phyloP scores from a whole-genome alignment of 2,329 filamentous ascomycete genomes.

The Xylariaceae sp. region DNA sequence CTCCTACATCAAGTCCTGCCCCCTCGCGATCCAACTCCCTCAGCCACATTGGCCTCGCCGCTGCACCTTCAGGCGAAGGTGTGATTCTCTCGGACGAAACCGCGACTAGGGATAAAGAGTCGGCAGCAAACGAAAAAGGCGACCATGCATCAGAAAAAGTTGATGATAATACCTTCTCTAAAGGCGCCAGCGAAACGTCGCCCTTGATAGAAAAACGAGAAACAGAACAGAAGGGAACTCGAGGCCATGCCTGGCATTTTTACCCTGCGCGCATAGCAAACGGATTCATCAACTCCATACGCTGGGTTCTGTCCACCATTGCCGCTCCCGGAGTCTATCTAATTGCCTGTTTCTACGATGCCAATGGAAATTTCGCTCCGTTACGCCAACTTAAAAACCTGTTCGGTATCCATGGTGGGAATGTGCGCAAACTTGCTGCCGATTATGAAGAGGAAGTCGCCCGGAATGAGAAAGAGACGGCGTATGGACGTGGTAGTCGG shows the following conservation, averaged over 20 bases:
- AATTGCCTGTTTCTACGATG: constrained; percentile 82
- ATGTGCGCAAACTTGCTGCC: constrained; percentile 57
- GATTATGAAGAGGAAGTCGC: constrained; percentile 44
- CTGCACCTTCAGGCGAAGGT: constrained; percentile 49
- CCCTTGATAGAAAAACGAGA: constrained; percentile 62
- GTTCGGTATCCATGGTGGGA: constrained; percentile 54
- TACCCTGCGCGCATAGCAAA: constrained; percentile 74
- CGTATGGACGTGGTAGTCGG: constrained; percentile 36
- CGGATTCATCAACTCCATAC: constrained; percentile 76
- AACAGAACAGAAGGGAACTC: constrained; percentile 43
- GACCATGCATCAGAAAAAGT: constrained; percentile 46
- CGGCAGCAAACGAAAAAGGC: constrained; percentile 44
- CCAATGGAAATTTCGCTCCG: constrained; percentile 80
- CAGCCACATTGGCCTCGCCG: constrained; percentile 57
- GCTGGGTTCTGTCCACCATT: constrained; percentile 79
- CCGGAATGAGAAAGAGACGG: constrained; percentile 42
- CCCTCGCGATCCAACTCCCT: constrained; percentile 68
- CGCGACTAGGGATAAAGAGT: constrained; percentile 36
- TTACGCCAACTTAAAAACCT: constrained; percentile 74
- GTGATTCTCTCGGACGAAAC: constrained; percentile 43
- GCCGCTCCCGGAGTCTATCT: constrained; percentile 83
- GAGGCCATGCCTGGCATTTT: constrained; percentile 58
- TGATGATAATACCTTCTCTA: constrained; percentile 31
- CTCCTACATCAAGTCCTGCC: constrained; percentile 62
- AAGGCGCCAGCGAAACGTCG: constrained; percentile 68